Conservation (phyloP, 2,329 filamentous ascomycete genomes). For the Aspergillus flavus region DNA sequence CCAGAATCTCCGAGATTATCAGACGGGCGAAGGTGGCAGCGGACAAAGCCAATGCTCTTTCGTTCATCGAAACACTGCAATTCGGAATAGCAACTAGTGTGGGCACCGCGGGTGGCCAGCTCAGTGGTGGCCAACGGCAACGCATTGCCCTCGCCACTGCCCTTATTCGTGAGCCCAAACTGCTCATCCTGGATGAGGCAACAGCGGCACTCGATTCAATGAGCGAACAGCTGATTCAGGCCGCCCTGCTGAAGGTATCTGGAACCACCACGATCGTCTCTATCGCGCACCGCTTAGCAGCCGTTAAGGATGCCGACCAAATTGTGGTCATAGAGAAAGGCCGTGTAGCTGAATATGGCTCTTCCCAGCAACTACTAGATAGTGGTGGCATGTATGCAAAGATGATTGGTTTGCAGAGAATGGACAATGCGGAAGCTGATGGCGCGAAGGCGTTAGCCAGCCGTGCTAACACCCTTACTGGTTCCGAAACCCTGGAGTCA, state of each 20-base stretch:
- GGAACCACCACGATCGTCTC: conserved; percentile 36
- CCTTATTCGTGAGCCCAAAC: conserved; percentile 79
- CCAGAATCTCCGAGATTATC: conserved; percentile 32
- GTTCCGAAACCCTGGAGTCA: too few relatives aligned
- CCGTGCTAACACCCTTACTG: too few relatives aligned
- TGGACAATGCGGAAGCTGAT: not conserved
- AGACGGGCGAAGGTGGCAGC: conserved; percentile 32
- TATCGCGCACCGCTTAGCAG: conserved; percentile 41
- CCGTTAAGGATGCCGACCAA: conserved; percentile 40
- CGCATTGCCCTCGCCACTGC: conserved; percentile 86
- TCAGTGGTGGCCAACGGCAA: conserved; percentile 76
- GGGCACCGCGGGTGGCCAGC: conserved; percentile 29
- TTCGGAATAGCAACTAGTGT: conserved; percentile 39
- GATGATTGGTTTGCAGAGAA: conserved; percentile 54
- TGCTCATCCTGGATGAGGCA: conserved; percentile 57
- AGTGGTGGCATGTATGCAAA: conserved; percentile 50
- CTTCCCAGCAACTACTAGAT: conserved; percentile 34
- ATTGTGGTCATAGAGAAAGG: conserved; percentile 41
- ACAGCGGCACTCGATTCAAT: conserved; percentile 41
- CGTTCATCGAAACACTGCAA: conserved; percentile 30
- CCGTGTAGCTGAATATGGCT: conserved; percentile 36
- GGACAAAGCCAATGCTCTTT: conserved; percentile 27
- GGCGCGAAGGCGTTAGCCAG: too few relatives aligned
- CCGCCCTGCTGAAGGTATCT: conserved; percentile 32
- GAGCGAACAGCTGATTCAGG: conserved; percentile 39